A percentile compares a stretch with the other conserved stretches of the same genome.
phyloP scores from a whole-genome alignment of 2,329 filamentous ascomycete species.

The Aschersonia sp. region DNA sequence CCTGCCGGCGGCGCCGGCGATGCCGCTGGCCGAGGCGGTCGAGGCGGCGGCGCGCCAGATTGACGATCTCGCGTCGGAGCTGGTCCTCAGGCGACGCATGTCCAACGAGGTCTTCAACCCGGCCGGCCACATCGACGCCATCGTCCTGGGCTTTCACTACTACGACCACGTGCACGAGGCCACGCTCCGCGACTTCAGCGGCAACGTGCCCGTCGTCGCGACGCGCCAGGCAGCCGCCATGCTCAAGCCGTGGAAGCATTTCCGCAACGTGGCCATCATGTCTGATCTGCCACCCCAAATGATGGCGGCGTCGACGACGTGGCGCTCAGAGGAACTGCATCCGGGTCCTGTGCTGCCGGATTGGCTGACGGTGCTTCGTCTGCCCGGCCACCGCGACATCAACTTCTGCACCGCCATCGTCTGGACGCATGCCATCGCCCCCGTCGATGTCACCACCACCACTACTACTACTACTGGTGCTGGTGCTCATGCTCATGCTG shows the following conservation, averaged over 20 bases:
- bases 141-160: constrained; percentile 4
- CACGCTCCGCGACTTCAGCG: constrained; percentile 3
- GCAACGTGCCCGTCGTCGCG: constrained; percentile 4
- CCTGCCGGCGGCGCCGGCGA: constrained; percentile 3
- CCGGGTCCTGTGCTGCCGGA: constrained; percentile 2
- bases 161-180: constrained; percentile 5
- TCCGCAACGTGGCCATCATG: constrained; percentile 3
- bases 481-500: no score
- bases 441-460: no score
- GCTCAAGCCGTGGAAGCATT: constrained; percentile 5
- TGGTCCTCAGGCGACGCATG: constrained; percentile 4
- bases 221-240: constrained; percentile 5
- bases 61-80: constrained; percentile 4
- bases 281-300: not conserved
- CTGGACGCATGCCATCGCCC: constrained; percentile 1
- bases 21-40: constrained; percentile 3
- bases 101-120: constrained; percentile 6
- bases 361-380: constrained; percentile 4
- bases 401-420: constrained; percentile 5
- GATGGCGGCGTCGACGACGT: not conserved
- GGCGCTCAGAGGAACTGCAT: constrained; percentile 2
- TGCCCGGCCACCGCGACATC: constrained; percentile 6
- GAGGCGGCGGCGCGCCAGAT: constrained; percentile 4
- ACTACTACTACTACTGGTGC: no score
- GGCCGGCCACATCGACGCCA: constrained; percentile 5